Percentiles rank a stretch among this genome's conserved stretches.
phyloP scores from a whole-genome alignment of 345 rosid species.

The Eucalyptus tenuipes region DNA sequence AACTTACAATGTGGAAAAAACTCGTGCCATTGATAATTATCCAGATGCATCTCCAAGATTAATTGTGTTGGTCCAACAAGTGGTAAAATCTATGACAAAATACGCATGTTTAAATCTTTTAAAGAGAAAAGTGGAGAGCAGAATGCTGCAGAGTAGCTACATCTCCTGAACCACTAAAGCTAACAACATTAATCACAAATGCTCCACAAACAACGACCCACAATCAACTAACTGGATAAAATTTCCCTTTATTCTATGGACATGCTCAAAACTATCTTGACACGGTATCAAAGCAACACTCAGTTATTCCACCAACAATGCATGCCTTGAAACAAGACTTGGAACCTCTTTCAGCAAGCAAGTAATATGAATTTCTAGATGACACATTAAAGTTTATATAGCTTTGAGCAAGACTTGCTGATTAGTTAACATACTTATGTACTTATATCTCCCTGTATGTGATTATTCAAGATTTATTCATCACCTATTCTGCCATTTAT shows the following conservation, averaged over 20 bases:
- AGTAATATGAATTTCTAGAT: background rate
- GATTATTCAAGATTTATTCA: background rate
- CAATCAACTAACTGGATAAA: background rate
- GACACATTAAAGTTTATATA: background rate
- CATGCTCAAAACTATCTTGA: background rate
- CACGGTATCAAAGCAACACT: background rate
- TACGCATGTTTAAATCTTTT: background rate
- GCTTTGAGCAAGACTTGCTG: background rate
- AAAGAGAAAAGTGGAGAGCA: background rate
- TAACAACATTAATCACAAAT: background rate
- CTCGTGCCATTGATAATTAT: conserved; percentile 78
- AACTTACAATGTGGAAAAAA: conserved; percentile 70
- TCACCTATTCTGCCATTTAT: background rate
- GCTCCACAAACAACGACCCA: background rate
- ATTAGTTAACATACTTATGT: background rate
- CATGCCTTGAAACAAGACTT: background rate
- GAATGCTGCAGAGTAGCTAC: background rate
- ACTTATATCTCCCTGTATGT: background rate
- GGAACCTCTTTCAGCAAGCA: background rate
- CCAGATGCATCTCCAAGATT: conserved; percentile 53
- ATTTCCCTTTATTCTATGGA: background rate
- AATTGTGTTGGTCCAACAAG: conserved; percentile 66
- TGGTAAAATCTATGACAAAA: conserved; percentile 58
- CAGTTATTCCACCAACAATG: background rate
- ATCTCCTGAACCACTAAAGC: background rate